phyloP scores from a whole-genome alignment of 2,329 filamentous ascomycete genomes.

The Ampelomyces quisqualis region DNA sequence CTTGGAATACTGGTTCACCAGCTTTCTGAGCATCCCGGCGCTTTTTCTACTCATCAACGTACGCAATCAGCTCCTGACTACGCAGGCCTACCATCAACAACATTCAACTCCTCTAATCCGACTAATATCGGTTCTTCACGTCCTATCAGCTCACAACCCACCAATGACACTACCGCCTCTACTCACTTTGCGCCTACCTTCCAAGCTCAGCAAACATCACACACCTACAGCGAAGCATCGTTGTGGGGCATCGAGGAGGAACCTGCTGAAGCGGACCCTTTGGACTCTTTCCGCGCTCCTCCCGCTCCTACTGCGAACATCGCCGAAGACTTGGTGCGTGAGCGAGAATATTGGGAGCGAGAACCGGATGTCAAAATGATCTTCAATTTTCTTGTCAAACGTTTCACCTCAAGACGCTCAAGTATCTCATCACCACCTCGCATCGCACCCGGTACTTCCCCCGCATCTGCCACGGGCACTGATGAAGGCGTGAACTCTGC shows the following conservation, averaged over 20 bases:
- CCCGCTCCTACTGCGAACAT: slow-evolving; percentile 17
- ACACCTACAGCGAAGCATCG: slow-evolving; percentile 53
- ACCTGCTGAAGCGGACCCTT: slow-evolving; percentile 43
- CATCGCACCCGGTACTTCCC: slow-evolving; percentile 28
- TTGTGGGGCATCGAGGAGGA: slow-evolving; percentile 69
- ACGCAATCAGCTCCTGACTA: slow-evolving; percentile 65
- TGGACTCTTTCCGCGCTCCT: slow-evolving; percentile 48
- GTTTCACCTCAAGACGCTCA: slow-evolving; percentile 41
- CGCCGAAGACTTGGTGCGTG: slow-evolving; percentile 44
- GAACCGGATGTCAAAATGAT: slow-evolving; percentile 89
- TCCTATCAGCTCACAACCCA: slow-evolving; percentile 32
- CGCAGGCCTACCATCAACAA: slow-evolving; percentile 68
- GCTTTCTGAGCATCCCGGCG: slow-evolving; percentile 81
- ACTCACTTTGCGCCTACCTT: slow-evolving; percentile 55
- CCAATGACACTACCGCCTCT: slow-evolving; percentile 28
- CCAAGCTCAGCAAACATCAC: slow-evolving; percentile 36
- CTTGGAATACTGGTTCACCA: slow-evolving; percentile 81
- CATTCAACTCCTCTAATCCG: slow-evolving; percentile 21
- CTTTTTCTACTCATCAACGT: slow-evolving; percentile 78
- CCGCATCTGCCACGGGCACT: slow-evolving; percentile 6
- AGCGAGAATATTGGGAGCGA: slow-evolving; percentile 85
- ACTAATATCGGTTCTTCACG: slow-evolving; percentile 28
- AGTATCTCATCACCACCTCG: slow-evolving; percentile 25
- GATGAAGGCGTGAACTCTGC: slow-evolving; percentile 43
- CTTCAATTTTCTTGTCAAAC: slow-evolving; percentile 63